Conservation (phyloP, 345 rosid genomes). For the Salix dunnii region DNA sequence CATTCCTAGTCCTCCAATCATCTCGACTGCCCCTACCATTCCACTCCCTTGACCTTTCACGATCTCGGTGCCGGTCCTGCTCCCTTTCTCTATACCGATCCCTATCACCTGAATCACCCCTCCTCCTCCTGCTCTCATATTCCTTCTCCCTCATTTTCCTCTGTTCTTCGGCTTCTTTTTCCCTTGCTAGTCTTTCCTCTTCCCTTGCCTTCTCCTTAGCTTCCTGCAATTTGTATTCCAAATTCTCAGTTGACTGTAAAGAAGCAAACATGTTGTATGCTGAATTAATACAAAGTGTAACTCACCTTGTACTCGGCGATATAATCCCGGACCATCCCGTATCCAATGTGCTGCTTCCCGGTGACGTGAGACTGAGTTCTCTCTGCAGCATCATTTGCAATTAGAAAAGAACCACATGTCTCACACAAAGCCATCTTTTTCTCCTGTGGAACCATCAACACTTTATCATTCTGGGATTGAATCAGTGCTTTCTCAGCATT, state of each 20-base stretch:
- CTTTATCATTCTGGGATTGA: slow-evolving; percentile 72
- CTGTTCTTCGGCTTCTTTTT: slow-evolving; percentile 80
- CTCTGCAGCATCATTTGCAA: slow-evolving; percentile 94
- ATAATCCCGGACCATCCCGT: slow-evolving; percentile 94
- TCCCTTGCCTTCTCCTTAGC: slow-evolving; percentile 82
- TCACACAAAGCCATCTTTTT: slow-evolving; percentile 97
- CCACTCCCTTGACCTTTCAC: slow-evolving; percentile 58
- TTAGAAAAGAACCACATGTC: slow-evolving; percentile 94
- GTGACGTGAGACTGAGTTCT: slow-evolving; percentile 95
- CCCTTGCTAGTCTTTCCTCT: slow-evolving; percentile 73
- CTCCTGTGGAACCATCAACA: slow-evolving; percentile 75
- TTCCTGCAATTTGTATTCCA: slow-evolving; percentile 40
- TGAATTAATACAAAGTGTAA: slow-evolving; percentile 8
- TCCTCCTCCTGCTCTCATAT: slow-evolving; percentile 46
- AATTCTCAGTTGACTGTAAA: slow-evolving; percentile 10
- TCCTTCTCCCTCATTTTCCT: slow-evolving; percentile 74
- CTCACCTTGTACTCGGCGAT: slow-evolving; percentile 71
- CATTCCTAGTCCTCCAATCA: slow-evolving; percentile 72
- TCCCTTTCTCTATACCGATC: slow-evolving; percentile 57
- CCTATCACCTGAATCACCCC: slow-evolving; percentile 71
- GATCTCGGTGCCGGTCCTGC: slow-evolving; percentile 51
- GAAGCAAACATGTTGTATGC: slow-evolving; percentile 2
- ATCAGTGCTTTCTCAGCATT: slow-evolving; percentile 72
- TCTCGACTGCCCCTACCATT: slow-evolving; percentile 53
- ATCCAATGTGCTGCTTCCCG: slow-evolving; percentile 98